These are phyloP conservation scores for Abrus precatorius DNA, from an alignment of 306 rosid species.

Conservation along the genomic window DNA sequence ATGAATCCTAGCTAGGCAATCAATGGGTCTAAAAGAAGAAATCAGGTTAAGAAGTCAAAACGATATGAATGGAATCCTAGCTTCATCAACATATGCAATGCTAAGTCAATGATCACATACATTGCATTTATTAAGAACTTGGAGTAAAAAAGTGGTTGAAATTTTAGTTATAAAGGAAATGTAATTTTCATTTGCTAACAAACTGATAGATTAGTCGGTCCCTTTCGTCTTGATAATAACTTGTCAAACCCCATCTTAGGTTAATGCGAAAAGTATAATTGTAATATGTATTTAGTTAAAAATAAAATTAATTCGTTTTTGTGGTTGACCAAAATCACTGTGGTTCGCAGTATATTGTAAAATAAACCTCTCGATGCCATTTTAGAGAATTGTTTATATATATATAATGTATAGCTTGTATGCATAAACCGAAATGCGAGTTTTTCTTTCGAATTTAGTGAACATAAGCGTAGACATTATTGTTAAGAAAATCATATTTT, in stretches of 20 bases:
- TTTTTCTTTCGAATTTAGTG: too few relatives aligned
- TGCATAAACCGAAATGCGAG: too few relatives aligned
- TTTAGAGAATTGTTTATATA: too few relatives aligned
- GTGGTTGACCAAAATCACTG: too few relatives aligned
- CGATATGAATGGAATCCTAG: conserved; percentile 34
- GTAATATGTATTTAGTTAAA: background rate
- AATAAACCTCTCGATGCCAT: too few relatives aligned
- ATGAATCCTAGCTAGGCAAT: background rate
- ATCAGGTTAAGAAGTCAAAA: conserved; percentile 27
- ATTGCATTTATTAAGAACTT: conserved; percentile 34
- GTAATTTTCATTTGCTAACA: conserved; percentile 33
- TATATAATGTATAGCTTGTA: too few relatives aligned
- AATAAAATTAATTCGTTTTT: background rate
- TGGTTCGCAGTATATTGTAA: too few relatives aligned
- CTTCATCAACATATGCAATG: conserved; percentile 14
- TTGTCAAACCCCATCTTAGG: conserved; percentile 2
- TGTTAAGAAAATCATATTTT: too few relatives aligned
- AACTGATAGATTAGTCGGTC: background rate
- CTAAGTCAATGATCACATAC: conserved; percentile 44
- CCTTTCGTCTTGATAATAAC: conserved; percentile 30
- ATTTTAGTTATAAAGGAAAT: conserved; percentile 17
- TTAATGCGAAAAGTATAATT: background rate
- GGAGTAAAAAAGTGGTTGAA: conserved; percentile 34
- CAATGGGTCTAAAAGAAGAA: conserved; percentile 18
- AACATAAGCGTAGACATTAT: too few relatives aligned